A percentile compares a stretch with the other conserved stretches of the same genome.
Evolutionary conservation across 371 early-diverging fungal genomes (phyloP).

Genomic region (Rhizopus stolonifer): DNA sequence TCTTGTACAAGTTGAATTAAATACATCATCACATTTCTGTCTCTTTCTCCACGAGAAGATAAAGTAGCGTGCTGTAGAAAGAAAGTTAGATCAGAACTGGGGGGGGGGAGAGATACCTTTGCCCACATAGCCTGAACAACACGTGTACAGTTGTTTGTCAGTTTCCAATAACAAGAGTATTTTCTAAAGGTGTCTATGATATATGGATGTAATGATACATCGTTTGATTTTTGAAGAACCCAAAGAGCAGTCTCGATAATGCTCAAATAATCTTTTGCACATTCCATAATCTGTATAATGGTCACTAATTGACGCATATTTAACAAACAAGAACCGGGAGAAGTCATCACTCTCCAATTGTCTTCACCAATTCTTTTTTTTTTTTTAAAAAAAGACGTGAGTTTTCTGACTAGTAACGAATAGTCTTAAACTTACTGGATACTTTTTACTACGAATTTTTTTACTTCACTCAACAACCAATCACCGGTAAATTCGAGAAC

Average conservation of each 20-base stretch:
- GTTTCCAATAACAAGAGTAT: slow-evolving; percentile 59
- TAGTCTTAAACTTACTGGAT: slow-evolving; percentile 43
- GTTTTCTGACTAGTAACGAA: not conserved
- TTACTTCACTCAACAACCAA: slow-evolving; percentile 63
- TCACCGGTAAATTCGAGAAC: slow-evolving; percentile 52
- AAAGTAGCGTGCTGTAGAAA: slow-evolving; percentile 38
- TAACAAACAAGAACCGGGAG: slow-evolving; percentile 74
- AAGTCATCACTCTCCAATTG: slow-evolving; percentile 82
- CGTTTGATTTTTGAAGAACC: slow-evolving; percentile 65
- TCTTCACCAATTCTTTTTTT: slow-evolving; percentile 64
- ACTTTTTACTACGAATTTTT: slow-evolving; percentile 70
- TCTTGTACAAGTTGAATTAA: slow-evolving; percentile 49
- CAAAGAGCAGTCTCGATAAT: slow-evolving; percentile 60
- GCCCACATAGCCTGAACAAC: slow-evolving; percentile 39
- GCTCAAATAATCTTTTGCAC: slow-evolving; percentile 54
- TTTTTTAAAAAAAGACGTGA: not conserved
- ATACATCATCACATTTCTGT: slow-evolving; percentile 50
- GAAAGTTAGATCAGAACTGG: not conserved
- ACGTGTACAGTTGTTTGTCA: slow-evolving; percentile 30
- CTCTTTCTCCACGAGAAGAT: slow-evolving; percentile 30
- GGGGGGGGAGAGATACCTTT: slow-evolving; percentile 26
- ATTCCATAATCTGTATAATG: slow-evolving; percentile 57
- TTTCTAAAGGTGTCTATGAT: slow-evolving; percentile 58
- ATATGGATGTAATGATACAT: slow-evolving; percentile 46
- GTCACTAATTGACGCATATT: slow-evolving; percentile 71